Percentiles rank a stretch among this genome's conserved stretches.
Conservation (phyloP, 192 early-diverging fungal species). For the Backusella westeae region DNA sequence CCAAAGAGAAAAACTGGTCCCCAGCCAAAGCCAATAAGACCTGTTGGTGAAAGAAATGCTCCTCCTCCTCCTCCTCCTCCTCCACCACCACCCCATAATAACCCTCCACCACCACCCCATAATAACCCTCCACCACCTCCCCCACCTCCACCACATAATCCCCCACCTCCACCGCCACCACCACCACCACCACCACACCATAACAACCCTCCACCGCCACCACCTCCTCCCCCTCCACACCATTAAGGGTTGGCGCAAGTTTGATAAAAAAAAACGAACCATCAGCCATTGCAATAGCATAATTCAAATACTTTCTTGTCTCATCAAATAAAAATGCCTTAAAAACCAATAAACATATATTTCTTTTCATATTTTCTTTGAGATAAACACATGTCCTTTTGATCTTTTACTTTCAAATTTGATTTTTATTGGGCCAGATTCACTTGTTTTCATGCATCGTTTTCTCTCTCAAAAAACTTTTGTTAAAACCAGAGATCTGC, state of each 20-base stretch:
- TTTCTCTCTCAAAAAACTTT: too few relatives aligned
- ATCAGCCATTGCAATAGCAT: too few relatives aligned
- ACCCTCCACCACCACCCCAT: not conserved
- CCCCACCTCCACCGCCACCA: not conserved
- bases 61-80: not conserved
- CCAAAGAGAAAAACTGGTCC: not conserved
- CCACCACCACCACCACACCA: not conserved
- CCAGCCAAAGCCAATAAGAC: not conserved
- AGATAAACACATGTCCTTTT: too few relatives aligned
- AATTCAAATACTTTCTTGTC: too few relatives aligned
- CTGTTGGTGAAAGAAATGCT: not conserved
- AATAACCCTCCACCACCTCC: not conserved
- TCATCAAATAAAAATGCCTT: too few relatives aligned
- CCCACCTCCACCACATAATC: not conserved
- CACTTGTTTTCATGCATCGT: too few relatives aligned
- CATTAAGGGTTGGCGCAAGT: not conserved
- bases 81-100: not conserved
- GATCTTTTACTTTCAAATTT: too few relatives aligned
- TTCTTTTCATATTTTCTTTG: too few relatives aligned
- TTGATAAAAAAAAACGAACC: not conserved
- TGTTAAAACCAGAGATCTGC: too few relatives aligned
- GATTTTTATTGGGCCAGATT: too few relatives aligned
- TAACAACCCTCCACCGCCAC: not conserved
- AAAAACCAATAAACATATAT: too few relatives aligned
- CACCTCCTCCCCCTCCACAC: not conserved